phyloP scores from a whole-genome alignment of 2,329 filamentous ascomycete genomes.

The Botrytis pseudocinerea region DNA sequence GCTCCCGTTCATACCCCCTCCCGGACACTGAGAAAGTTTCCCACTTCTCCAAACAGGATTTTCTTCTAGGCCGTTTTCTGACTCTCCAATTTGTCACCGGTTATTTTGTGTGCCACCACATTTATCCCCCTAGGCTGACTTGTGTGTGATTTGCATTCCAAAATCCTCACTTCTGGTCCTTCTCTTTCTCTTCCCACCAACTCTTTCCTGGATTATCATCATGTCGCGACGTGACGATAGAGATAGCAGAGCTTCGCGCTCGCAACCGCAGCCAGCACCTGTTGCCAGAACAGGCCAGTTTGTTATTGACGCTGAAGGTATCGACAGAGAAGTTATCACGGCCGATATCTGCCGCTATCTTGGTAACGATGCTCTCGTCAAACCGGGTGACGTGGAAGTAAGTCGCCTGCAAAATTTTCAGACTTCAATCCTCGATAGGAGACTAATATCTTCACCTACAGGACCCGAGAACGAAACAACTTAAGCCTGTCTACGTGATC shows the following conservation, averaged over 20 bases:
- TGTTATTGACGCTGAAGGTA: constrained; percentile 77
- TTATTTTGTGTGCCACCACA: constrained; percentile 35
- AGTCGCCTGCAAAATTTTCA: constrained; percentile 35
- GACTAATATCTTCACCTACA: constrained; percentile 36
- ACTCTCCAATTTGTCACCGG: constrained; percentile 26
- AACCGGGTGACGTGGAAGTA: constrained; percentile 74
- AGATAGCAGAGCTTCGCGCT: constrained; percentile 33
- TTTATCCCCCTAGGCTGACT: constrained; percentile 38
- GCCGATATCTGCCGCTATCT: constrained; percentile 83
- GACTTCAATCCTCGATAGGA: not conserved
- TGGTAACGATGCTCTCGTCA: constrained; percentile 78
- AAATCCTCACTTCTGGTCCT: constrained; percentile 36
- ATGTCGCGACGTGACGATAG: constrained; percentile 28
- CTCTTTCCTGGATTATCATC: constrained; percentile 33
- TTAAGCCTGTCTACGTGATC: constrained; percentile 72
- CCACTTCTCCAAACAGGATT: constrained; percentile 19
- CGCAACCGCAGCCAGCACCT: constrained; percentile 43
- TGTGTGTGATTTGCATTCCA: constrained; percentile 39
- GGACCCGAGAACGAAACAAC: constrained; percentile 58
- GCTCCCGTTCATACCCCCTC: constrained; percentile 26
- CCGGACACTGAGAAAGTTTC: constrained; percentile 18
- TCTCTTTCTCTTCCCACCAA: constrained; percentile 39
- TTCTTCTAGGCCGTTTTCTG: constrained; percentile 27
- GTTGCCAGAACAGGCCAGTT: constrained; percentile 67
- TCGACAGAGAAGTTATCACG: constrained; percentile 81